These are phyloP conservation scores for Lycium barbarum DNA, from an alignment of 257 asterid genomes.

Conservation along the genomic window DNA sequence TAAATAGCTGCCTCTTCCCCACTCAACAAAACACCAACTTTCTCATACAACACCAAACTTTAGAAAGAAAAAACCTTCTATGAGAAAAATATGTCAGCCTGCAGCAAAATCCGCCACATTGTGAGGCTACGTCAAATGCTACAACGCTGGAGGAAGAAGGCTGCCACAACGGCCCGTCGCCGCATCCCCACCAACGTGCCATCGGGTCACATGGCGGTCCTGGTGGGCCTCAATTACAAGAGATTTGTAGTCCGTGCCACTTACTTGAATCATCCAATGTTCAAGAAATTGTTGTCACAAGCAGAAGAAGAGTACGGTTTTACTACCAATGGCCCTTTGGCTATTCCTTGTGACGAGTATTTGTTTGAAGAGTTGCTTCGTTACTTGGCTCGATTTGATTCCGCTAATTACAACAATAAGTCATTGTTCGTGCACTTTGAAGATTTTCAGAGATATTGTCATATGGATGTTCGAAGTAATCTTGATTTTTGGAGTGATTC, in stretches of 20 bases:
- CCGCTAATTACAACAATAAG: not conserved
- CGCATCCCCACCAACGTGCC: conserved; percentile 52
- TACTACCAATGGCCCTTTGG: conserved; percentile 53
- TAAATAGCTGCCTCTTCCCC: not conserved
- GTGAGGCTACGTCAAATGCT: conserved; percentile 59
- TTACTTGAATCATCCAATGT: conserved; percentile 59
- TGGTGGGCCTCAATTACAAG: conserved; percentile 45
- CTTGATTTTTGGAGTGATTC: conserved; percentile 44
- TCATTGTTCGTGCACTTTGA: conserved; percentile 35
- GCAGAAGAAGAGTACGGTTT: conserved; percentile 71
- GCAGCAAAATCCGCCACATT: conserved; percentile 54
- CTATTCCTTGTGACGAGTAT: conserved; percentile 63
- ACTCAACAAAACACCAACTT: conserved; percentile 7
- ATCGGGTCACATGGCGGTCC: conserved; percentile 55
- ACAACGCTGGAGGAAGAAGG: conserved; percentile 57
- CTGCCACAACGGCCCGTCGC: conserved; percentile 38
- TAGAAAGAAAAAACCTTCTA: too few species aligned
- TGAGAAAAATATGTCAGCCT: conserved; percentile 24
- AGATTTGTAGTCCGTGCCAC: conserved; percentile 56
- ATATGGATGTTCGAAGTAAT: conserved; percentile 38
- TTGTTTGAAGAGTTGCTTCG: conserved; percentile 54
- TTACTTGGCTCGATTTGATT: conserved; percentile 45
- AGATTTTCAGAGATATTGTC: conserved; percentile 47
- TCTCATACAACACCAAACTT: not conserved
- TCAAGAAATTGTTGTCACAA: conserved; percentile 50